Percentiles rank a stretch among this genome's conserved stretches.
Conservation (phyloP, 176 grass and related monocot genomes). For the Bolboschoenus planiculmis region DNA sequence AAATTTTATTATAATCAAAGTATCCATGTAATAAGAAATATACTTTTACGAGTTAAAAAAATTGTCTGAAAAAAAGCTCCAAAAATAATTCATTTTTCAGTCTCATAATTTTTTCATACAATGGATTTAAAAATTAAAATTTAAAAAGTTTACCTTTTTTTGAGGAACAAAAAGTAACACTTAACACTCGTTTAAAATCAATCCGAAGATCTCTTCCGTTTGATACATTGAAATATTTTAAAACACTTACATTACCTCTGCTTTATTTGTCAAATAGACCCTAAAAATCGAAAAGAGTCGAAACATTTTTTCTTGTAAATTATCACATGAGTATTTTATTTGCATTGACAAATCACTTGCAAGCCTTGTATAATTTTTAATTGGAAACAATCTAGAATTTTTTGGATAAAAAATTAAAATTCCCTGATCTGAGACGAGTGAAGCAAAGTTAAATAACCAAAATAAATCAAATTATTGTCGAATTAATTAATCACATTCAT, state of each 20-base stretch:
- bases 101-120: not conserved
- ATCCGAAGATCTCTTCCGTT: too few species aligned
- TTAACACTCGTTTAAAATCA: too few species aligned
- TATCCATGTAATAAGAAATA: not conserved
- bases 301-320: not conserved
- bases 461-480: not conserved
- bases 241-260: too few species aligned
- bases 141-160: too few species aligned
- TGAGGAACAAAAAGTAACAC: too few species aligned
- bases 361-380: not conserved
- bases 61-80: not conserved
- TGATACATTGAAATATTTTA: too few species aligned
- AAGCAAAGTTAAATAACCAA: not conserved
- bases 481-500: not conserved
- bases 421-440: not conserved
- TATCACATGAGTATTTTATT: not conserved
- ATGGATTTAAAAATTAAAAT: not conserved
- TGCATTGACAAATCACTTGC: not conserved
- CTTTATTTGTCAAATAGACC: too few species aligned
- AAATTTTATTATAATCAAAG: not conserved
- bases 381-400: not conserved
- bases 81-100: not conserved
- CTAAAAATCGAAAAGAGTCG: not conserved
- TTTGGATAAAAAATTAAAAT: not conserved
- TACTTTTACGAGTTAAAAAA: not conserved